phyloP scores from a whole-genome alignment of 352 stramenopile genomes.

The Phytophthora citricola region DNA sequence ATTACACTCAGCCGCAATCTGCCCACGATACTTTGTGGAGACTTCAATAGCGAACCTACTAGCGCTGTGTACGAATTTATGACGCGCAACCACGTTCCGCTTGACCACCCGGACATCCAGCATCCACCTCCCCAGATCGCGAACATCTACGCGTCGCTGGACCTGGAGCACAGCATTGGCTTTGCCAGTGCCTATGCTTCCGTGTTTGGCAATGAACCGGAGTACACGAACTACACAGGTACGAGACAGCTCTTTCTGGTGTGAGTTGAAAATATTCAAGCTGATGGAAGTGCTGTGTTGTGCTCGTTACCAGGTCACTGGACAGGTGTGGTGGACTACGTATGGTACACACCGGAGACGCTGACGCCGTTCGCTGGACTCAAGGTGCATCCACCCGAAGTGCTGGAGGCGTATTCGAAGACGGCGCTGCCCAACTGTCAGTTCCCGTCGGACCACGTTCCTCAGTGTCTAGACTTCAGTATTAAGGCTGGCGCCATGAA shows the following conservation, averaged over 20 bases:
- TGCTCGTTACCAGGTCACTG: slow-evolving; percentile 77
- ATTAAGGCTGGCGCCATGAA: slow-evolving; percentile 63
- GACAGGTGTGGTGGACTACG: slow-evolving; percentile 97
- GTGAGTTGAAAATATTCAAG: not conserved
- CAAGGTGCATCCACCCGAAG: slow-evolving; percentile 91
- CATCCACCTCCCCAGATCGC: slow-evolving; percentile 69
- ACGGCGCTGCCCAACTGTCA: slow-evolving; percentile 96
- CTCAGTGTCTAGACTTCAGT: slow-evolving; percentile 91
- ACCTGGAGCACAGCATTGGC: slow-evolving; percentile 93
- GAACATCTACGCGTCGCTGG: slow-evolving; percentile 77
- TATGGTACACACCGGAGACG: slow-evolving; percentile 96
- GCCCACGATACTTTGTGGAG: slow-evolving; percentile 97
- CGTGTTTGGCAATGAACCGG: slow-evolving; percentile 95
- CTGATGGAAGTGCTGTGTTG: slow-evolving; percentile 10
- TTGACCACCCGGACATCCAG: slow-evolving; percentile 93
- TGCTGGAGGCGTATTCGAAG: slow-evolving; percentile 89
- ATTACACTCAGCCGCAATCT: slow-evolving; percentile 78
- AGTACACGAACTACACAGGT: slow-evolving; percentile 99
- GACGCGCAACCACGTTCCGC: slow-evolving; percentile 83
- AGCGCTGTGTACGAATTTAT: slow-evolving; percentile 98
- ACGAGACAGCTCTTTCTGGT: not conserved
- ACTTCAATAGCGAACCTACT: slow-evolving; percentile 98
- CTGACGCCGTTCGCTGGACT: slow-evolving; percentile 94
- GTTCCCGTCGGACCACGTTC: slow-evolving; percentile 97
- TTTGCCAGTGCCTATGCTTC: slow-evolving; percentile 96